These are phyloP conservation scores for Rhodotorula sphaerocarpa DNA, from an alignment of 768 basidiomycete species.

Conservation along the genomic window DNA sequence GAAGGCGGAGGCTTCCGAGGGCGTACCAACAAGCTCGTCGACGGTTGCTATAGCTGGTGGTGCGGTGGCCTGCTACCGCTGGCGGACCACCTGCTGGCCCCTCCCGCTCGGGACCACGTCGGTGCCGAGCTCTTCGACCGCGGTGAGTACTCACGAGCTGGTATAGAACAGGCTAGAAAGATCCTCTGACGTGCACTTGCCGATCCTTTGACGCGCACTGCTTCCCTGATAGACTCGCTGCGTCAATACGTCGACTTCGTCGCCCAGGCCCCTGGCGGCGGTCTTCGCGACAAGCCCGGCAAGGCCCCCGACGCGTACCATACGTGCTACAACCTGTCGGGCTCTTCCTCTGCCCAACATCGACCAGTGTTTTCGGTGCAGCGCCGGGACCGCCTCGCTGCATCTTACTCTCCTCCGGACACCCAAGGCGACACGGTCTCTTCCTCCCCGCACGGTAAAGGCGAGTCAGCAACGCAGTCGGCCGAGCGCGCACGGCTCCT, in stretches of 20 bases:
- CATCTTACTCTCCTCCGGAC: slow-evolving; percentile 22
- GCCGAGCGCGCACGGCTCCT: slow-evolving; percentile 47
- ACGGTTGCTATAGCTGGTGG: slow-evolving; percentile 99
- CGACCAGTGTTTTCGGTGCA: slow-evolving; percentile 52
- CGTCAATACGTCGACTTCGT: slow-evolving; percentile 81
- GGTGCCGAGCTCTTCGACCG: slow-evolving; percentile 39
- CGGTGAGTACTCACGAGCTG: slow-evolving; percentile 36
- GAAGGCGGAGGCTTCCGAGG: slow-evolving; percentile 91
- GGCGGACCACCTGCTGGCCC: slow-evolving; percentile 47
- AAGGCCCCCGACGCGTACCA: slow-evolving; percentile 98
- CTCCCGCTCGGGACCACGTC: no score
- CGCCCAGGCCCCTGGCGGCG: slow-evolving; percentile 76
- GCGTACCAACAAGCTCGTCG: slow-evolving; percentile 94
- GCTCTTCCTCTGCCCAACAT: slow-evolving; percentile 82
- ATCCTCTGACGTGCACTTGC: no score
- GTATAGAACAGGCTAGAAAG: no score
- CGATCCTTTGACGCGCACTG: no score
- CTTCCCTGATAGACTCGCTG: slow-evolving; percentile 47
- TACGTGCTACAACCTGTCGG: slow-evolving; percentile 83
- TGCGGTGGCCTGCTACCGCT: slow-evolving; percentile 79
- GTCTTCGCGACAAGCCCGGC: slow-evolving; percentile 88
- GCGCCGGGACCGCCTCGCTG: slow-evolving; percentile 43
- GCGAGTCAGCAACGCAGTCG: slow-evolving; percentile 41
- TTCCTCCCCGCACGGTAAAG: background rate
- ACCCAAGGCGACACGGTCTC: background rate